Conservation (phyloP, 2,329 filamentous ascomycete species). For the Dryadomyces quercivorus region DNA sequence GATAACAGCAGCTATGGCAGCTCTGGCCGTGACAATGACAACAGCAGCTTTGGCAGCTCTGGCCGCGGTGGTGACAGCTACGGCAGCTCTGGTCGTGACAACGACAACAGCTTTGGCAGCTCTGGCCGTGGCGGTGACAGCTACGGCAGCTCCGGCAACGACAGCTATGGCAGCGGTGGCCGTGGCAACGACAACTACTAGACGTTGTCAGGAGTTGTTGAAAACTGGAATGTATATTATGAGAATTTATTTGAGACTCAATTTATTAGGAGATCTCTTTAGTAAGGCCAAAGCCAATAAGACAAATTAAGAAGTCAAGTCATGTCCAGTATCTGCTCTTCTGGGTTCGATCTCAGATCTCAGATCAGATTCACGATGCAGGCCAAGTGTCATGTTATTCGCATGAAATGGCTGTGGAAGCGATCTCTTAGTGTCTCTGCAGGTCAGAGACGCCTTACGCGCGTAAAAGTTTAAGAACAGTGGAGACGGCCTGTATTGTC, state of each 20-base stretch:
- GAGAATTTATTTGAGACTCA: too few species aligned
- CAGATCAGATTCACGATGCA: too few species aligned
- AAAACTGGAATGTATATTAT: background rate
- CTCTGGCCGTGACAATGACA: background rate
- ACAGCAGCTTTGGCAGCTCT: background rate
- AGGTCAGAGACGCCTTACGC: too few species aligned
- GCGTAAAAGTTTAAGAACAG: too few species aligned
- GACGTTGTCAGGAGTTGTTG: background rate
- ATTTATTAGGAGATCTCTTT: too few species aligned
- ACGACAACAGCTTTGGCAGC: background rate
- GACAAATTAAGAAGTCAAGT: too few species aligned
- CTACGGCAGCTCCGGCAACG: background rate
- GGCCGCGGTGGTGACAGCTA: conserved; percentile 1
- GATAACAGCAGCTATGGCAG: conserved; percentile 3
- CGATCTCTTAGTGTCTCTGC: too few species aligned
- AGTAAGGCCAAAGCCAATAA: too few species aligned
- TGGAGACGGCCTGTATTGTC: too few species aligned
- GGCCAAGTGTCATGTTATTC: background rate
- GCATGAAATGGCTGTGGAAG: too few species aligned
- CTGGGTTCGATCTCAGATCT: too few species aligned
- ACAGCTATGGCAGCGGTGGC: background rate
- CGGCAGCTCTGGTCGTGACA: background rate
- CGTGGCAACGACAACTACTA: conserved; percentile 2
- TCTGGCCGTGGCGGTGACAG: background rate
- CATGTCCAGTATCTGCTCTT: too few species aligned